These are phyloP conservation scores for Agastache rugosa DNA, from an alignment of 257 asterid genomes.

Conservation along the genomic window DNA sequence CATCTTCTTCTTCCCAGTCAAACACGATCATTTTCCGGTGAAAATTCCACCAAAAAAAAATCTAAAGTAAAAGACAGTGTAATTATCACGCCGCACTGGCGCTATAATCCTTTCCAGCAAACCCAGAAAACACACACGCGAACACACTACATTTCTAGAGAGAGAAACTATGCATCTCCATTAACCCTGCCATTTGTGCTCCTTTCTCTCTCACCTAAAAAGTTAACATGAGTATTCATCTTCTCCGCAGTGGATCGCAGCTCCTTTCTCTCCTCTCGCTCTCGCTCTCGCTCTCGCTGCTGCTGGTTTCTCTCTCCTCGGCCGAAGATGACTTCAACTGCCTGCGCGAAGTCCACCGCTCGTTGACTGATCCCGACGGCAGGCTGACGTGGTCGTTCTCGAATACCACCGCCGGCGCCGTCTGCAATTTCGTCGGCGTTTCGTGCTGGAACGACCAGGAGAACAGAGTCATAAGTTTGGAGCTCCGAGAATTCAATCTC, in stretches of 20 bases:
- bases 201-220: not conserved
- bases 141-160: not conserved
- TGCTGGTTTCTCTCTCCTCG: conserved; percentile 14
- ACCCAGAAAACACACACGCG: not conserved
- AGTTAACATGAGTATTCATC: conserved; percentile 35
- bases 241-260: conserved; percentile 31
- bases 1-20: conserved; percentile 37
- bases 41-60: not conserved
- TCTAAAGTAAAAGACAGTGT: conserved; percentile 2
- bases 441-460: conserved; percentile 80
- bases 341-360: conserved; percentile 47
- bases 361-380: conserved; percentile 57
- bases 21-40: conserved; percentile 14
- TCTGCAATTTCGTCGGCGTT: conserved; percentile 60
- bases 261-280: conserved; percentile 12
- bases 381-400: conserved; percentile 59
- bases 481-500: conserved; percentile 50
- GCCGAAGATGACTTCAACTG: conserved; percentile 67
- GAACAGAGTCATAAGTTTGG: conserved; percentile 49
- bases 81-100: conserved; percentile 11
- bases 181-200: conserved; percentile 5
- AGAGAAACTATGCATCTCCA: conserved; percentile 30
- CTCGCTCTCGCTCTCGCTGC: conserved; percentile 21
- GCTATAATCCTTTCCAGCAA: conserved; percentile 14
- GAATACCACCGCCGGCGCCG: conserved; percentile 52